Evolutionary conservation across 768 basidiomycete species (phyloP), one percentile per base, ranked within the genome.

Genomic region (Boletus speciosus): DNA sequence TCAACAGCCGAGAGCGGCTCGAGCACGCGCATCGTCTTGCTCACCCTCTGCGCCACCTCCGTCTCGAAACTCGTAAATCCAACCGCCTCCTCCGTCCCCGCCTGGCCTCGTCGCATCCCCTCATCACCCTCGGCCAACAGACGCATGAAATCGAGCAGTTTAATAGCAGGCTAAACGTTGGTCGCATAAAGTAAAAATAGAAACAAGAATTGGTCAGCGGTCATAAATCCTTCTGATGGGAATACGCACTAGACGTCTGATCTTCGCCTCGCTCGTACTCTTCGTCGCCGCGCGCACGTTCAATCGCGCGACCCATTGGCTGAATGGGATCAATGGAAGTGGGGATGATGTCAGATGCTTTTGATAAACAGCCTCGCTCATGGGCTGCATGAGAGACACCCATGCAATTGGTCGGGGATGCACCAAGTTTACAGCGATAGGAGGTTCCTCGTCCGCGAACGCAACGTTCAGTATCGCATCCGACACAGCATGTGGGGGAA

Each of bases 251-350:
- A 76, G 63, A 9, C 61, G 50, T 39, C 57, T 61, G 16, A 69
- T 59, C 29, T 64, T 63, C 35, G 62, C 65, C 27, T 66, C 65
- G 16, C 46, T 63, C 10, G 55, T 36, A 36, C 53, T 41, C 23
- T 7, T 6, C 14, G 14, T 21, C 23, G 1, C 14, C 14, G 40
- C 11, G 55, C 38, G 34, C 14, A 36, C 43, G 29, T 68, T 58
- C 34, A 73, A 47, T 11, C 56, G 59, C 15, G 52, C 77, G 76
- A 57, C 38, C 72, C 73, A 76, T n/a, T 71, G 62, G 4, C 35
- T 29, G 47, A 66, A 72, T 5, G 74, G 66, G 6, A 75, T 60
- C 37, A 74, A 43, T 1, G 66, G 65, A 10, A 77, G 53, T 47
- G 42, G 16, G 15, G 52, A 32, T n/a, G 47, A 1, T 47, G 62